Conservation (phyloP, 73 alveolate genomes). For the Paraurostyla sp. region DNA sequence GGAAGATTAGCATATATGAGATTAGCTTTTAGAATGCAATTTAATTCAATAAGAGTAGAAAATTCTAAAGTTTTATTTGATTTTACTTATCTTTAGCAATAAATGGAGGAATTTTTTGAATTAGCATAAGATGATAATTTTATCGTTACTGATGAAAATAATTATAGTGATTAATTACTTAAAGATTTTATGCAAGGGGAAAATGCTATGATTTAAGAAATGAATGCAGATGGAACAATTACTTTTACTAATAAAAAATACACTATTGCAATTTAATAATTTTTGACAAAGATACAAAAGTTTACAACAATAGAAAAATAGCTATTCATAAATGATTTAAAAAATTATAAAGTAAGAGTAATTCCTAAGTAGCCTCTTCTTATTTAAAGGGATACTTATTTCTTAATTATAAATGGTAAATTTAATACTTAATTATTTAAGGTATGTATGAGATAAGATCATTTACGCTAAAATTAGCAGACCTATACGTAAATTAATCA, state of each 20-base stretch:
- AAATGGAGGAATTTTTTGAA: not conserved
- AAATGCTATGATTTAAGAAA: not conserved
- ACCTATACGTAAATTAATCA: not conserved
- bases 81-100: not conserved
- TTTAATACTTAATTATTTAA: not conserved
- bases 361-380: not conserved
- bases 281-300: not conserved
- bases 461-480: not conserved
- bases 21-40: constrained; percentile 24
- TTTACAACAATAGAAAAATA: constrained; percentile 3
- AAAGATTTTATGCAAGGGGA: not conserved
- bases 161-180: not conserved
- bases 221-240: constrained; percentile 12
- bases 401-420: constrained; percentile 25
- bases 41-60: not conserved
- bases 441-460: constrained; percentile 46
- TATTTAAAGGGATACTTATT: constrained; percentile 24
- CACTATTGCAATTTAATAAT: constrained; percentile 7
- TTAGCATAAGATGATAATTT: not conserved
- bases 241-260: not conserved
- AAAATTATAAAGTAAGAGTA: not conserved
- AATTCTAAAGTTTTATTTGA: not conserved
- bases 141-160: not conserved
- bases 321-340: not conserved
- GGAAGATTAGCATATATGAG: not conserved